phyloP scores from a whole-genome alignment of 1,139 yeast genomes.

The Yamadazyma atlantica region DNA sequence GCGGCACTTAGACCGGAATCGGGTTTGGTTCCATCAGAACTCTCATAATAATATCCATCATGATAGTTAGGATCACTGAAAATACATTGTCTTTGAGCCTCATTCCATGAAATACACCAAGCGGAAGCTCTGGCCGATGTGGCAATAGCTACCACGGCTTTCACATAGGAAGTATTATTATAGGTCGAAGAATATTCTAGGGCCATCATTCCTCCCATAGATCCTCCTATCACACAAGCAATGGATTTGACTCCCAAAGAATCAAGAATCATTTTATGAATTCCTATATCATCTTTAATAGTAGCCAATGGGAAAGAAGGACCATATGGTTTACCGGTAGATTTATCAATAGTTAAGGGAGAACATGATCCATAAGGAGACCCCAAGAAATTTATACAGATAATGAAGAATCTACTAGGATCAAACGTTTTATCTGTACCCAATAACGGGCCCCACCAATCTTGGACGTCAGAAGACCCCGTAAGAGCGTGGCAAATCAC shows the following conservation, averaged over 20 bases:
- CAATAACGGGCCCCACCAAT: conserved; percentile 98
- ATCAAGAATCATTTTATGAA: conserved; percentile 74
- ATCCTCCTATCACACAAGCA: conserved; percentile 91
- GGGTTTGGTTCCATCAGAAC: conserved; percentile 66
- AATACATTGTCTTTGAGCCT: conserved; percentile 93
- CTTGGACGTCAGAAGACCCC: conserved; percentile 92
- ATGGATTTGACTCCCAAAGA: conserved; percentile 73
- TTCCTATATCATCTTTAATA: conserved; percentile 81
- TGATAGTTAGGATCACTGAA: conserved; percentile 91
- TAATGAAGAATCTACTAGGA: conserved; percentile 78
- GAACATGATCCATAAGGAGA: conserved; percentile 97
- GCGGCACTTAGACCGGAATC: conserved; percentile 90
- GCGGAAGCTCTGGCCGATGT: conserved; percentile 95
- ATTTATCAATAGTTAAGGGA: conserved; percentile 75
- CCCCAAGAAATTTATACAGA: conserved; percentile 88
- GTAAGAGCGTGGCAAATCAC: conserved; percentile 94
- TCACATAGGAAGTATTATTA: conserved; percentile 70
- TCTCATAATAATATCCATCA: conserved; percentile 78
- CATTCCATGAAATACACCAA: conserved; percentile 99
- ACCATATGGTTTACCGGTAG: conserved; percentile 76
- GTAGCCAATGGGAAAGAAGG: conserved; percentile 95
- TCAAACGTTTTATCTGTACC: conserved; percentile 90
- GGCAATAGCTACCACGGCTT: conserved; percentile 77
- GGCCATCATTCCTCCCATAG: conserved; percentile 99
- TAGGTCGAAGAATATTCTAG: conserved; percentile 75